These are phyloP conservation scores for Salvia miltiorrhiza DNA, from an alignment of 257 asterid genomes.

Conservation along the genomic window DNA sequence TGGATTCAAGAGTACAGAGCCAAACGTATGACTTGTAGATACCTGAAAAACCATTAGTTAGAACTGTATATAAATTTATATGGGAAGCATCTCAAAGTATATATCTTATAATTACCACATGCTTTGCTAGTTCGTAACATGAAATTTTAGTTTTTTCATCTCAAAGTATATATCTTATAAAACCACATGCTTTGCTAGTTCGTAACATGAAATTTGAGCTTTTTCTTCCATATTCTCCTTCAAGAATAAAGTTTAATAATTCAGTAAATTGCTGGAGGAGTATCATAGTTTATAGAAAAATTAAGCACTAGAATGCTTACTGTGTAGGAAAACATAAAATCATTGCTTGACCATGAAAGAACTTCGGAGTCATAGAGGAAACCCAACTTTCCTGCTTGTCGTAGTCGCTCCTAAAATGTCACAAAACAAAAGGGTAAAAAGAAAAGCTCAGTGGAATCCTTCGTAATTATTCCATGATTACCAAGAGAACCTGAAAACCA, in stretches of 20 bases:
- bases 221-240: neutral
- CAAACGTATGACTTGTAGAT: conserved; percentile 47
- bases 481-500: conserved; percentile 10
- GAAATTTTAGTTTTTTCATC: too few species aligned
- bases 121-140: neutral
- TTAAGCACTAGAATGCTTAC: conserved; percentile 38
- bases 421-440: neutral
- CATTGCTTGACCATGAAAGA: conserved; percentile 76
- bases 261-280: neutral
- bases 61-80: neutral
- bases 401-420: conserved; percentile 50
- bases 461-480: conserved; percentile 10
- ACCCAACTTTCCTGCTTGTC: conserved; percentile 65
- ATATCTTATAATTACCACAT: neutral
- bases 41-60: conserved; percentile 43
- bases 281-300: neutral
- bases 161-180: neutral
- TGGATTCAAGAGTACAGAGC: conserved; percentile 69
- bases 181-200: neutral
- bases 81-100: neutral
- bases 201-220: neutral
- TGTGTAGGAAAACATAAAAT: conserved; percentile 52
- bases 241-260: neutral
- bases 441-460: neutral
- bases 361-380: conserved; percentile 73